These are phyloP conservation scores for Hemisphaericaspora xylanilytica DNA, from an alignment of 1,139 yeast genomes.

Conservation along the genomic window DNA sequence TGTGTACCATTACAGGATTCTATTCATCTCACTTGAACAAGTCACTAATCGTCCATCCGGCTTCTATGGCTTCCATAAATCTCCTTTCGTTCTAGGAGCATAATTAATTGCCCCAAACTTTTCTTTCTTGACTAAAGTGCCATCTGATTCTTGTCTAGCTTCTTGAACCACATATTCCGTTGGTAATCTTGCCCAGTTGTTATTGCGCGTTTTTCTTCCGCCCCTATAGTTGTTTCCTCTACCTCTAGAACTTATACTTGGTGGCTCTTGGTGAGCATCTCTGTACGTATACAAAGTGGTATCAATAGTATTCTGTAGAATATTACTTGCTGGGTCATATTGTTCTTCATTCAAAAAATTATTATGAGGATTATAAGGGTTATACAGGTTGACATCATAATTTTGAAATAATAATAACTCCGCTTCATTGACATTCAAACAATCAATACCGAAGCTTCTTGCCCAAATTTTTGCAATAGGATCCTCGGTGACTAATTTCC, in stretches of 20 bases:
- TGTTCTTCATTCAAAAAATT: constrained; percentile 26
- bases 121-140: constrained; percentile 35
- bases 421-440: constrained; percentile 53
- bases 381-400: constrained; percentile 33
- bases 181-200: constrained; percentile 5
- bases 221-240: constrained; percentile 7
- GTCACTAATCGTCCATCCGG: no score
- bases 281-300: constrained; percentile 35
- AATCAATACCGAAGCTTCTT: constrained; percentile 50
- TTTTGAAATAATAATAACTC: constrained; percentile 43
- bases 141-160: constrained; percentile 18
- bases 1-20: no score
- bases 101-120: constrained; percentile 45
- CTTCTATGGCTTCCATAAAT: constrained; percentile 39
- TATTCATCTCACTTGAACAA: no score
- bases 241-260: constrained; percentile 6
- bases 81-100: constrained; percentile 56
- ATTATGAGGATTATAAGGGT: constrained; percentile 28
- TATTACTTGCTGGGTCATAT: constrained; percentile 21
- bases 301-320: constrained; percentile 39
- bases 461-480: constrained; percentile 53
- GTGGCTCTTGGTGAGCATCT: constrained; percentile 9
- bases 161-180: constrained; percentile 20
- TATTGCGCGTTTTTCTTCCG: not conserved
- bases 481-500: constrained; percentile 60